Percentiles rank a stretch among this genome's conserved stretches.
These are phyloP conservation scores for Chamaecyparis obtusa DNA, from an alignment of 75 land plant species.

Conservation along the genomic window DNA sequence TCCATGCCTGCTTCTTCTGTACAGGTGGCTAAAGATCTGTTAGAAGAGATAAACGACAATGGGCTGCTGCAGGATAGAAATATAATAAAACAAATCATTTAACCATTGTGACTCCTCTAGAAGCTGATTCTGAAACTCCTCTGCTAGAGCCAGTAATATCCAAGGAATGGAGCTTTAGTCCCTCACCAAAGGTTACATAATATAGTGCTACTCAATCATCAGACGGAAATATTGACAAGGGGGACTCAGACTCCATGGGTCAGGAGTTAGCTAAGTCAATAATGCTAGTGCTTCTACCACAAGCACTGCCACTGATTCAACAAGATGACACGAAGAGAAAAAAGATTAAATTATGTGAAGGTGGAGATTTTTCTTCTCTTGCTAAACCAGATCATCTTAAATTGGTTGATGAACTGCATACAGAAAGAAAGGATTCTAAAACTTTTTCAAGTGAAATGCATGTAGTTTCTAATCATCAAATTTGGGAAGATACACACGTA, in stretches of 20 bases:
- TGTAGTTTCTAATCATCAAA: neutral
- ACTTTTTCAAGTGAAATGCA: neutral
- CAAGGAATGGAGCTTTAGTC: neutral
- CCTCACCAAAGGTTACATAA: neutral
- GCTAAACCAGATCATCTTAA: neutral
- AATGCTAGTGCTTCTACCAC: conserved; percentile 69
- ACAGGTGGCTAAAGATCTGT: neutral
- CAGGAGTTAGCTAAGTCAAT: conserved; percentile 62
- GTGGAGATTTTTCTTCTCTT: neutral
- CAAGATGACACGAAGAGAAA: conserved; percentile 18
- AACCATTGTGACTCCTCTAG: neutral
- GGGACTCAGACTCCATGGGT: conserved; percentile 50
- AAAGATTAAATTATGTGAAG: neutral
- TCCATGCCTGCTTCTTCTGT: neutral
- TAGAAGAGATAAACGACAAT: neutral
- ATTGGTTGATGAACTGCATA: neutral
- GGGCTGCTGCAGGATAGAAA: neutral
- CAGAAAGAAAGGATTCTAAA: neutral
- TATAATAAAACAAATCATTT: neutral
- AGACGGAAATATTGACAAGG: conserved; percentile 32
- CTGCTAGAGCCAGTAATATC: conserved; percentile 16
- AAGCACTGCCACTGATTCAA: conserved; percentile 58
- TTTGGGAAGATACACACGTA: neutral
- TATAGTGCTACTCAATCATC: conserved; percentile 13
- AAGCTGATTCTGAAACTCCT: neutral